Base-by-base conservation (phyloP, 441 rosid genomes). In the Adansonia rubrostipa region DNA sequence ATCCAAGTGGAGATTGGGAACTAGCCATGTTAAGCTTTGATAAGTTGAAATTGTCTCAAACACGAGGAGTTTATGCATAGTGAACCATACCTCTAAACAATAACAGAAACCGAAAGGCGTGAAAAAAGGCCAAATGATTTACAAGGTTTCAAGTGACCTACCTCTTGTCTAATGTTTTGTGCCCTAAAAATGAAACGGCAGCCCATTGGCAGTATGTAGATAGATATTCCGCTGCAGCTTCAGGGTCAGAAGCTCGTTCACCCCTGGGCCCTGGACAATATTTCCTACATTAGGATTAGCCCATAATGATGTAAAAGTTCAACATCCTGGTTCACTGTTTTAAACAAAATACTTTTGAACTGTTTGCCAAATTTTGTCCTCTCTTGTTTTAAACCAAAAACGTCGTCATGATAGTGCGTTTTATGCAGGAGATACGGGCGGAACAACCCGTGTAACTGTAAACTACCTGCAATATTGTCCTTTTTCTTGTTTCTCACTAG, bases 111-210 rank as follows among this genome's bases (percentile, higher is more conserved):
- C 1, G 42, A 0, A 48, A 22, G 45, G 58, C 56, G 22, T 14
- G 79, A 56, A 22, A 57, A 67, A 9, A 9, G 5, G 42, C 11
- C 42, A 33, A 53, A 45, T 22, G 17, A 11, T 44, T 45, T 9
- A 45, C 24, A 47, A 42, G 33, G 15, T 40, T 57, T 54, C 20
- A 69, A 74, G 1, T 56, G 10, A 78, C 90, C 45, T 73, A 95
- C 99, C 97, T 96, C 95, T 74, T 88, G 89, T 62, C 92, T 89
- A 66, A 92, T 44, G 97, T 98, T 24, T 91, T 91, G 44, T 88
- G 42, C 47, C 92, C 94, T 77, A 93, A 83, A 36, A 36, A 36
- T 13, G 97, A 93, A 71, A 93, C 97, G 60, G 94, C 98, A 40
- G 93, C 95, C 99, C 99, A 96, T 61, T 66, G 82, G 91, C 99